Conservation (phyloP, 257 asterid genomes). For the Nemophila menziesii region DNA sequence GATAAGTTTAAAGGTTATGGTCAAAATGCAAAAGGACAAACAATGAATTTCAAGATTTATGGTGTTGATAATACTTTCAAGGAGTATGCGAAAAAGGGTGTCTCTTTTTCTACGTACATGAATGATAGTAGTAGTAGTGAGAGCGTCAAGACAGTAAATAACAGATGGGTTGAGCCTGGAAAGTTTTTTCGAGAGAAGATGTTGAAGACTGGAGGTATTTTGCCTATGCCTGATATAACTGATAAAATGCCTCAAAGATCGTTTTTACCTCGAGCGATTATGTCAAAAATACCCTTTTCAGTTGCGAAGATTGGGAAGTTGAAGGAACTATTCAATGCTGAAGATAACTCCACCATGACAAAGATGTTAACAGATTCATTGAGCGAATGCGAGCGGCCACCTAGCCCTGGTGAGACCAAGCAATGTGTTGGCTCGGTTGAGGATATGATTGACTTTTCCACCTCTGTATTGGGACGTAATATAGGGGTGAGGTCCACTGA, state of each 20-base stretch:
- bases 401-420: slow-evolving; percentile 74
- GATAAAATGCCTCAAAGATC: slow-evolving; percentile 95
- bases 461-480: slow-evolving; percentile 66
- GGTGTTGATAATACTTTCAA: slow-evolving; percentile 63
- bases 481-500: slow-evolving; percentile 51
- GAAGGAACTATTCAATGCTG: slow-evolving; percentile 55
- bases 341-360: slow-evolving; percentile 33
- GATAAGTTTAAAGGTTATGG: slow-evolving; percentile 64
- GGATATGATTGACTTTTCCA: slow-evolving; percentile 89
- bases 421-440: slow-evolving; percentile 70
- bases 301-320: slow-evolving; percentile 39
- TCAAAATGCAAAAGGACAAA: slow-evolving; percentile 15
- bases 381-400: slow-evolving; percentile 67
- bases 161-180: slow-evolving; percentile 69
- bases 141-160: slow-evolving; percentile 23
- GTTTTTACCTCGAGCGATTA: slow-evolving; percentile 61
- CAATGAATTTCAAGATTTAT: slow-evolving; percentile 38
- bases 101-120: slow-evolving; percentile 33
- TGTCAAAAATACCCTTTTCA: slow-evolving; percentile 74
- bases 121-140: slow-evolving; percentile 25
- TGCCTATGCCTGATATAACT: slow-evolving; percentile 86
- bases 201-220: slow-evolving; percentile 45
- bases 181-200: slow-evolving; percentile 67
- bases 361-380: slow-evolving; percentile 37
- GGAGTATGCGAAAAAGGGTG: slow-evolving; percentile 37